These are phyloP conservation scores for Hypoxylon lienhwacheense DNA, from an alignment of 495 filamentous ascomycete species.

Conservation along the genomic window DNA sequence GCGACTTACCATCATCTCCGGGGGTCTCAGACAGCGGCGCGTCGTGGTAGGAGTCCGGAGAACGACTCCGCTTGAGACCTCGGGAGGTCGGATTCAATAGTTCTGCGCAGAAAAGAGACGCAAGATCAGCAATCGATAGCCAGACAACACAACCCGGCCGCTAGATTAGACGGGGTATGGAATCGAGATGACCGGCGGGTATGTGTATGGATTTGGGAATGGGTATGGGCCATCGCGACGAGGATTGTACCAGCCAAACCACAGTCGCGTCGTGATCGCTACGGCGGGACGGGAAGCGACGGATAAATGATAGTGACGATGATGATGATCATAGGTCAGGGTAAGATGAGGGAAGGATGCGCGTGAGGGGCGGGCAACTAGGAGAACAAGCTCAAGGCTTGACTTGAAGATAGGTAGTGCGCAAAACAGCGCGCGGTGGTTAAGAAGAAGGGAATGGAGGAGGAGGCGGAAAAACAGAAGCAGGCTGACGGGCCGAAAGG, in stretches of 20 bases:
- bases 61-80: slow-evolving; percentile 91
- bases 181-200: slow-evolving; percentile 34
- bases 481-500: neutral
- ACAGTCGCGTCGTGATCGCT: slow-evolving; percentile 32
- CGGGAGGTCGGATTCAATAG: slow-evolving; percentile 54
- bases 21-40: slow-evolving; percentile 58
- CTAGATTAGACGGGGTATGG: slow-evolving; percentile 21
- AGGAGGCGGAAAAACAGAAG: slow-evolving; percentile 4
- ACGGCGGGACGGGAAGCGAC: slow-evolving; percentile 24
- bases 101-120: slow-evolving; percentile 39
- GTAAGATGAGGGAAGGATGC: neutral
- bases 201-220: no score
- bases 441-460: neutral
- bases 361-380: neutral
- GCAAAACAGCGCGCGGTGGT: slow-evolving; percentile 11
- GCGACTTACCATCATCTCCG: slow-evolving; percentile 82
- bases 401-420: neutral
- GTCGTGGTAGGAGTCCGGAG: slow-evolving; percentile 75
- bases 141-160: slow-evolving; percentile 32
- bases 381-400: neutral
- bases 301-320: slow-evolving; percentile 33
- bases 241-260: slow-evolving; percentile 18
- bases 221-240: slow-evolving; percentile 31
- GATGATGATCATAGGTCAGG: slow-evolving; percentile 34
- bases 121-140: slow-evolving; percentile 29